phyloP scores from a whole-genome alignment of 805 yeast species.

The Lipomyces oligophaga region DNA sequence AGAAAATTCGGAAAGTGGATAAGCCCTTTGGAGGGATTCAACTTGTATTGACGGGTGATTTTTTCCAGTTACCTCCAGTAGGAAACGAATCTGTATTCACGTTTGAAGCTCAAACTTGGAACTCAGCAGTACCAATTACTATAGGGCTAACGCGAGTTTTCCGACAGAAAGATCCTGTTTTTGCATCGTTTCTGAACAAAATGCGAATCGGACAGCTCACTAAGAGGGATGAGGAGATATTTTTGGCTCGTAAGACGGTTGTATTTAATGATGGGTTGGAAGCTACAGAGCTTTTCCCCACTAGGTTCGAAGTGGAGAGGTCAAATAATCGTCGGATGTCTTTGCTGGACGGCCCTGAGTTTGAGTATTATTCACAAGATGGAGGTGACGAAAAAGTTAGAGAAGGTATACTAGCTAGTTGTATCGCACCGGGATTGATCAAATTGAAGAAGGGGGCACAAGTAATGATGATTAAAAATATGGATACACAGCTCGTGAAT shows the following conservation, averaged over 20 bases:
- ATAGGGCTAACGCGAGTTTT: conserved; percentile 74
- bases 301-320: conserved; percentile 75
- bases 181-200: conserved; percentile 75
- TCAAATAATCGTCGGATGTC: conserved; percentile 60
- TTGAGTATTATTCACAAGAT: conserved; percentile 49
- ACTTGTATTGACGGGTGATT: conserved; percentile 86
- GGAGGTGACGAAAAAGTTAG: conserved; percentile 34
- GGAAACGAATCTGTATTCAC: conserved; percentile 51
- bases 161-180: conserved; percentile 75
- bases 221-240: conserved; percentile 31
- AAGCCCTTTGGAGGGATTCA: conserved; percentile 94
- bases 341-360: conserved; percentile 47
- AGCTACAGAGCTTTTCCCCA: conserved; percentile 87
- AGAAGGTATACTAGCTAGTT: conserved; percentile 47
- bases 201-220: conserved; percentile 69
- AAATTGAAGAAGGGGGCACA: conserved; percentile 81
- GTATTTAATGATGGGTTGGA: conserved; percentile 66
- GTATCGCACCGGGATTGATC: conserved; percentile 67
- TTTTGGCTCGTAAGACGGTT: conserved; percentile 43
- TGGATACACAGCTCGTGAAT: conserved; percentile 73
- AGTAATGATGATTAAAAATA: conserved; percentile 87
- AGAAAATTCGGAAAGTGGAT: conserved; percentile 45
- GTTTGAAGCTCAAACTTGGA: conserved; percentile 75
- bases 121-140: conserved; percentile 55
- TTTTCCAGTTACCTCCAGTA: conserved; percentile 93